phyloP scores from a whole-genome alignment of 2,329 filamentous ascomycete species.

The Beauveria pseudobassiana region DNA sequence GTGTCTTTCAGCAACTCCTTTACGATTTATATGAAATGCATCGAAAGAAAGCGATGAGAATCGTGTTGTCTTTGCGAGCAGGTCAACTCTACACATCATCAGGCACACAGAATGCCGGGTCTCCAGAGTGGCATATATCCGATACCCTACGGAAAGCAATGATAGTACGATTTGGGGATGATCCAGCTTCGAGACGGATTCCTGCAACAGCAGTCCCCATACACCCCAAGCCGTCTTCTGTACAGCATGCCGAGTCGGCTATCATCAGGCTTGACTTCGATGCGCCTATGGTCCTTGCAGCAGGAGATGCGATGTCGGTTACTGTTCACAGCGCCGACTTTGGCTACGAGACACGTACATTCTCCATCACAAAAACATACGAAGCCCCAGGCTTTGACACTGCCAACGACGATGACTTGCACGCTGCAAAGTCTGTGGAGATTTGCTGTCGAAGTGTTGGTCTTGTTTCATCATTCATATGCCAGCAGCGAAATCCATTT shows the following conservation, averaged over 20 bases:
- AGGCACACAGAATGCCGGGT: background rate
- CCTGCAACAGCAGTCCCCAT: background rate
- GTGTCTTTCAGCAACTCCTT: background rate
- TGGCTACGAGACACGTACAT: background rate
- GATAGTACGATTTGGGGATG: background rate
- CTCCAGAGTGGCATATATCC: conserved; percentile 1
- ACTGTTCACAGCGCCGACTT: background rate
- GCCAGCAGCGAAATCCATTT: background rate
- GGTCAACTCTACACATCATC: background rate
- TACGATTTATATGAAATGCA: conserved; percentile 3
- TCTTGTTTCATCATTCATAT: background rate
- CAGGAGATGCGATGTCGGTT: background rate
- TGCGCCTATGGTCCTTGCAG: background rate
- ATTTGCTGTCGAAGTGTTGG: background rate
- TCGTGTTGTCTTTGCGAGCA: background rate
- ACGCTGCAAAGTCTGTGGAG: background rate
- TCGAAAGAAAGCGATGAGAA: background rate
- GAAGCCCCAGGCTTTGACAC: background rate
- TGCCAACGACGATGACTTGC: background rate
- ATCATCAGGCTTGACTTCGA: background rate
- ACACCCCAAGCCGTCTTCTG: background rate
- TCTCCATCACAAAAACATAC: background rate
- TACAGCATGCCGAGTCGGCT: background rate
- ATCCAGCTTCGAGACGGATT: background rate
- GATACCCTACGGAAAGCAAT: background rate